Conservation (phyloP, 495 filamentous ascomycete species). For the Mycothermus thermophilus region DNA sequence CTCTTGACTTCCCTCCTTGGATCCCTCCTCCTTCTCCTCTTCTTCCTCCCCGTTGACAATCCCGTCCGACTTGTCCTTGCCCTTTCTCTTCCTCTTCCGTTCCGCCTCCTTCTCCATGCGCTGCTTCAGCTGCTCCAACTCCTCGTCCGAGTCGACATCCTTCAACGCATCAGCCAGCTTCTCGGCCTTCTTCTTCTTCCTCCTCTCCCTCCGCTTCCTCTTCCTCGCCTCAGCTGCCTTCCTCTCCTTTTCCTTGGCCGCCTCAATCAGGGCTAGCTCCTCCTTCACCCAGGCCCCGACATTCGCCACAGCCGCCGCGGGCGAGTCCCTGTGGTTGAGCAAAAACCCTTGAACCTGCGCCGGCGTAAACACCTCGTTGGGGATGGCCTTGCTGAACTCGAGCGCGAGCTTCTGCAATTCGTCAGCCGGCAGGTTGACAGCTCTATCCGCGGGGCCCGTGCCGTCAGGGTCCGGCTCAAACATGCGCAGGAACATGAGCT, state of each 20-base stretch:
- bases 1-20: neutral
- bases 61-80: too few relatives aligned
- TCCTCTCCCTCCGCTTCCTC: constrained; percentile 7
- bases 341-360: constrained; percentile 57
- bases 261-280: constrained; percentile 13
- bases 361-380: constrained; percentile 43
- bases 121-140: constrained; percentile 5
- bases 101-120: constrained; percentile 1
- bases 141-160: constrained; percentile 5
- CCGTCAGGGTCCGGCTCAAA: constrained; percentile 19
- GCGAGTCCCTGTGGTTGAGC: constrained; percentile 39
- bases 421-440: constrained; percentile 4
- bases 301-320: constrained; percentile 33
- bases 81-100: neutral
- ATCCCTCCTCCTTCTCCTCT: neutral
- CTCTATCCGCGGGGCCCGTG: constrained; percentile 3
- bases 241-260: constrained; percentile 10
- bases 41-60: too few relatives aligned
- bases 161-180: constrained; percentile 4
- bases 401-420: constrained; percentile 31
- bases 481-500: constrained; percentile 40
- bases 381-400: constrained; percentile 38
- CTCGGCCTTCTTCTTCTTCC: neutral
- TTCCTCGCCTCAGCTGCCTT: constrained; percentile 8
- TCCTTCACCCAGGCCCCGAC: constrained; percentile 35